These are phyloP conservation scores for Daedaleopsis sinensis DNA, from an alignment of 768 basidiomycete genomes.

Conservation along the genomic window DNA sequence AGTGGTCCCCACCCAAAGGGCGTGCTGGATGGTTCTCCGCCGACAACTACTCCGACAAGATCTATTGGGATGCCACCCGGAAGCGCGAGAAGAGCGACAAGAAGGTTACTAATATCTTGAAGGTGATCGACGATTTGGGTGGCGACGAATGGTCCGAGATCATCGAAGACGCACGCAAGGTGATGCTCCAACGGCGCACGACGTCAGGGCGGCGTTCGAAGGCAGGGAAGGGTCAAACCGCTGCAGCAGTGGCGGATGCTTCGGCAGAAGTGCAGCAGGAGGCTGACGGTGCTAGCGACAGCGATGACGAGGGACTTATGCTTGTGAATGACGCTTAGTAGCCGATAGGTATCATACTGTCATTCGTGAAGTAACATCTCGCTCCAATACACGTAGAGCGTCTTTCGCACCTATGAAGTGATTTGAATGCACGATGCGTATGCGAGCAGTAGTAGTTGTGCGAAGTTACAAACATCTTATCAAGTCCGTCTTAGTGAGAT, in stretches of 20 bases:
- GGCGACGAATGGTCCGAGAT: not conserved
- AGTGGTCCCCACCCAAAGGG: not conserved
- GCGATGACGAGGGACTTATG: too few species aligned
- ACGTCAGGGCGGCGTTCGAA: not conserved
- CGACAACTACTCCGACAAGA: not conserved
- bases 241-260: too few species aligned
- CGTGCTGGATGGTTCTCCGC: not conserved
- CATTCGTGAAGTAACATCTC: too few species aligned
- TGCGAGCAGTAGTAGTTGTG: too few species aligned
- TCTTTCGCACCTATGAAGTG: too few species aligned
- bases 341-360: too few species aligned
- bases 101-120: not conserved
- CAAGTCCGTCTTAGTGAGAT: not conserved
- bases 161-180: not conserved
- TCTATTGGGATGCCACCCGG: not conserved
- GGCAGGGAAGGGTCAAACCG: not conserved
- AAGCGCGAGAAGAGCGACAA: not conserved
- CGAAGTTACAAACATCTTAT: not conserved
- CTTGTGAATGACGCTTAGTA: too few species aligned
- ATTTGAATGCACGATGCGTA: too few species aligned
- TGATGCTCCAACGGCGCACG: not conserved
- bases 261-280: not conserved
- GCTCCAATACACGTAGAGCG: too few species aligned
- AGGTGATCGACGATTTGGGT: not conserved
- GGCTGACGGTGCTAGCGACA: too few species aligned